phyloP scores from a whole-genome alignment of 306 rosid genomes.

The Pterocarpus santalinus region DNA sequence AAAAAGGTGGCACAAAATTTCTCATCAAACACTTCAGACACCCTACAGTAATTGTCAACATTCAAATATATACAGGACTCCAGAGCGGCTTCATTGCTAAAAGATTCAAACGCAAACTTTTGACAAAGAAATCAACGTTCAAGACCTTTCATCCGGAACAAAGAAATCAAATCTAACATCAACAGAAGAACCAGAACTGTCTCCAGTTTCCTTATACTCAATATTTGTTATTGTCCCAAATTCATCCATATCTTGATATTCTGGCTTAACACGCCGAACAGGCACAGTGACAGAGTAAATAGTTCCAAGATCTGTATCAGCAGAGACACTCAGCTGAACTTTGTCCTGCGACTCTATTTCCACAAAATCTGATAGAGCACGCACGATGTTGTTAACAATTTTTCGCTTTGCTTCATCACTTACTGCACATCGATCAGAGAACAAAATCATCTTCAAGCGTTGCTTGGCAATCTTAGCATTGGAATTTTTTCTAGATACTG shows the following conservation, averaged over 20 bases:
- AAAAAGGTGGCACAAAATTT: conserved; percentile 36
- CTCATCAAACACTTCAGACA: conserved; percentile 44
- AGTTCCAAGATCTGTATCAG: conserved; percentile 92
- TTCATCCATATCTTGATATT: conserved; percentile 84
- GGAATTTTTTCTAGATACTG: conserved; percentile 69
- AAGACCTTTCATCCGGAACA: conserved; percentile 55
- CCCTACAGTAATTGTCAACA: conserved; percentile 40
- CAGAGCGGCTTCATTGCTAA: conserved; percentile 40
- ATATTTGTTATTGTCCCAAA: conserved; percentile 80
- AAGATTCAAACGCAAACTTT: conserved; percentile 45
- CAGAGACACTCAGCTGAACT: conserved; percentile 88
- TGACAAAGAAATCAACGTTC: conserved; percentile 35
- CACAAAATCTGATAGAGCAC: conserved; percentile 88
- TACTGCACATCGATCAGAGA: conserved; percentile 93
- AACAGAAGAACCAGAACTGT: conserved; percentile 77
- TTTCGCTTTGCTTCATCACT: conserved; percentile 90
- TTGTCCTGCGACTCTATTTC: conserved; percentile 96
- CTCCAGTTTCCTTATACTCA: conserved; percentile 88
- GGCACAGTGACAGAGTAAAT: conserved; percentile 95
- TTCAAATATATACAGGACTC: conserved; percentile 51
- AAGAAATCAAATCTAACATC: conserved; percentile 64
- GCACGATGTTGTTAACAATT: conserved; percentile 86
- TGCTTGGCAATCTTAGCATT: conserved; percentile 94
- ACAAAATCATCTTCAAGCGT: conserved; percentile 94
- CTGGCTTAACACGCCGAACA: conserved; percentile 89